Percentiles rank a stretch among this genome's conserved stretches.
These are phyloP conservation scores for Pythium vanterpoolii DNA, from an alignment of 352 stramenopile species.

Conservation along the genomic window DNA sequence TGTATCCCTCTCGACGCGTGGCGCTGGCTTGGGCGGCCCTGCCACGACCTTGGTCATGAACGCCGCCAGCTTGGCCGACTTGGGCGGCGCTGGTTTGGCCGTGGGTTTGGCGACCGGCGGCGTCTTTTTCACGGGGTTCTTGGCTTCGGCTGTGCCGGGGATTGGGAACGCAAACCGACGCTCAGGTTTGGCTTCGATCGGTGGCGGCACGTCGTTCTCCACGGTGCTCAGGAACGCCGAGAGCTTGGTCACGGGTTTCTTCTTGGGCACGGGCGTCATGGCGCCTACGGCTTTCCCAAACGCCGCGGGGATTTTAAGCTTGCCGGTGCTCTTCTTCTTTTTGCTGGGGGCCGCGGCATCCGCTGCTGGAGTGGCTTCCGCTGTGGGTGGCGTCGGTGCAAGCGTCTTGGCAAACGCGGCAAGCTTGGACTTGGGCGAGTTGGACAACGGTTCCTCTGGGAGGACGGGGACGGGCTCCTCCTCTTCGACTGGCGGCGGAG, in stretches of 20 bases:
- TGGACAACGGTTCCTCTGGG: constrained; percentile 5
- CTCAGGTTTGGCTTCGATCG: constrained; percentile 9
- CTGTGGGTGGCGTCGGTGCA: constrained; percentile 4
- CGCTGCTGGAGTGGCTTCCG: background rate
- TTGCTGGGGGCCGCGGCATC: background rate
- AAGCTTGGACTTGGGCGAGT: constrained; percentile 14
- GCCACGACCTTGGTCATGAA: constrained; percentile 5
- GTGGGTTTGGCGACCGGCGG: background rate
- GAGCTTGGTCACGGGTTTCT: constrained; percentile 40
- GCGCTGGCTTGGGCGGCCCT: background rate
- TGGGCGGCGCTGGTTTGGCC: background rate
- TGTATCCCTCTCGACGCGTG: background rate
- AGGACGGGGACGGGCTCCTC: constrained; percentile 9
- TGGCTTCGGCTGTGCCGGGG: constrained; percentile 4
- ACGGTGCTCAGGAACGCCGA: constrained; percentile 68
- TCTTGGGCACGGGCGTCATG: constrained; percentile 3
- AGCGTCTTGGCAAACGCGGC: constrained; percentile 21
- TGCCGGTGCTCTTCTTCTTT: constrained; percentile 25
- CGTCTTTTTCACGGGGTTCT: constrained; percentile 8
- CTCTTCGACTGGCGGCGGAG: constrained; percentile 6
- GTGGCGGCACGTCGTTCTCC: constrained; percentile 23
- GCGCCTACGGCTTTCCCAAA: constrained; percentile 21
- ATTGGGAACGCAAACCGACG: constrained; percentile 12
- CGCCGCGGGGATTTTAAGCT: constrained; percentile 32
- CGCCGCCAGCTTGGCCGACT: background rate